Percentiles rank a stretch among this genome's conserved stretches.
Evolutionary conservation across 192 early-diverging fungal genomes (phyloP).

Genomic region (Entrophospora sp.): DNA sequence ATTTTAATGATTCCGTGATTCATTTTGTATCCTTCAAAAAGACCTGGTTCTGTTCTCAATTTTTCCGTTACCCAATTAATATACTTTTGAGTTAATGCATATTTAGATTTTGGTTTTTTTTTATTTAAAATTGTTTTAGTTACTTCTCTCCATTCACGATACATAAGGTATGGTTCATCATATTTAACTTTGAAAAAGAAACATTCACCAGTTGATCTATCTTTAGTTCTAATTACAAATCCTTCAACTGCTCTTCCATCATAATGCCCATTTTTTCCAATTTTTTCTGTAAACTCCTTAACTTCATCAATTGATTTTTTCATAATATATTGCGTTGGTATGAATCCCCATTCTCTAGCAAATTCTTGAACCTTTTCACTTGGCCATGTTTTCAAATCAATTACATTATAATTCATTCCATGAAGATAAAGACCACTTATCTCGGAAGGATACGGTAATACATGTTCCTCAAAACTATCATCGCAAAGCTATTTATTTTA

Average conservation of each 20-base stretch:
- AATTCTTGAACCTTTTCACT: slow-evolving; percentile 51
- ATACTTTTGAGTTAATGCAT: slow-evolving; percentile 58
- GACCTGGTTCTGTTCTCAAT: slow-evolving; percentile 46
- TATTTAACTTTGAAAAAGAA: slow-evolving; percentile 94
- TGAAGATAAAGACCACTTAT: slow-evolving; percentile 81
- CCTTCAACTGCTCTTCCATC: slow-evolving; percentile 77
- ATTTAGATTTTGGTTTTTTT: slow-evolving; percentile 7
- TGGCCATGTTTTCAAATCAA: slow-evolving; percentile 61
- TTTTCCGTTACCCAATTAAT: slow-evolving; percentile 63
- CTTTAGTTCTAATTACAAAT: slow-evolving; percentile 77
- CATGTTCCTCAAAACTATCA: slow-evolving; percentile 93
- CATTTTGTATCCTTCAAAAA: slow-evolving; percentile 56
- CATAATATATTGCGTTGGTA: slow-evolving; percentile 39
- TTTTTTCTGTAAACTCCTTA: slow-evolving; percentile 55
- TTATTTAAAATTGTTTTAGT: slow-evolving; percentile 55
- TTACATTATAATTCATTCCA: slow-evolving; percentile 79
- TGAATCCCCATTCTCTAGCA: slow-evolving; percentile 71
- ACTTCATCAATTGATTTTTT: slow-evolving; percentile 54
- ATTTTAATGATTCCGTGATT: slow-evolving; percentile 76
- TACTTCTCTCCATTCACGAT: slow-evolving; percentile 93
- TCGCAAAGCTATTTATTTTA: slow-evolving; percentile 74
- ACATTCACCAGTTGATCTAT: slow-evolving; percentile 19
- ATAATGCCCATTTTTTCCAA: slow-evolving; percentile 54
- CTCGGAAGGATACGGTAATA: slow-evolving; percentile 75
- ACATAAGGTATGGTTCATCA: slow-evolving; percentile 90